Evolutionary conservation across 768 basidiomycete genomes (phyloP).

Genomic region (button mushroom (Agaricus bisporus)): DNA sequence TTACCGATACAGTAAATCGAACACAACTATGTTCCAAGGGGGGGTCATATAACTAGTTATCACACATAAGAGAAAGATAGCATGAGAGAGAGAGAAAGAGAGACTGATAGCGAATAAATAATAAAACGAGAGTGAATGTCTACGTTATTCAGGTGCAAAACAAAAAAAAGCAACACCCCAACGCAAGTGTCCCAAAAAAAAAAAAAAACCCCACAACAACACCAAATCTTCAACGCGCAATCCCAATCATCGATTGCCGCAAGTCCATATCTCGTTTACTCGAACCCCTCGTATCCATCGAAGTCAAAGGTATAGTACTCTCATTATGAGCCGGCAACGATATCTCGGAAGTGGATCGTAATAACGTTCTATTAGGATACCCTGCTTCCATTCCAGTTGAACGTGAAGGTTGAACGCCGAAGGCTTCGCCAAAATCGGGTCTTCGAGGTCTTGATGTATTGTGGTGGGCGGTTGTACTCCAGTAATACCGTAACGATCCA

Average conservation of each 20-base stretch:
- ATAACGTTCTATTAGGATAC: not conserved
- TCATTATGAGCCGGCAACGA: not conserved
- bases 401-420: constrained; percentile 22
- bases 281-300: not conserved
- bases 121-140: not conserved
- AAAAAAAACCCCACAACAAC: not conserved
- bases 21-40: too few relatives aligned
- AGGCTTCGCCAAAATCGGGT: constrained; percentile 31
- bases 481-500: constrained; percentile 57
- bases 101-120: not conserved
- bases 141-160: not conserved
- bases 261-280: not conserved
- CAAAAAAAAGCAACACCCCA: not conserved
- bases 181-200: not conserved
- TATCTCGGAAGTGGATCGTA: not conserved
- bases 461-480: constrained; percentile 5
- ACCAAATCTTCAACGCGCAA: not conserved
- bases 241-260: not conserved
- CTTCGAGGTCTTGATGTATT: constrained; percentile 7
- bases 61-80: too few relatives aligned
- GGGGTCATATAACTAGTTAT: too few relatives aligned
- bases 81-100: too few relatives aligned
- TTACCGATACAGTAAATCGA: too few relatives aligned
- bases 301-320: not conserved
- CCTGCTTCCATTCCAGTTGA: not conserved